Percentiles rank a stretch among this genome's conserved stretches.
These are phyloP conservation scores for Fusarium devonianum DNA, from an alignment of 2,329 filamentous ascomycete genomes.

Conservation along the genomic window DNA sequence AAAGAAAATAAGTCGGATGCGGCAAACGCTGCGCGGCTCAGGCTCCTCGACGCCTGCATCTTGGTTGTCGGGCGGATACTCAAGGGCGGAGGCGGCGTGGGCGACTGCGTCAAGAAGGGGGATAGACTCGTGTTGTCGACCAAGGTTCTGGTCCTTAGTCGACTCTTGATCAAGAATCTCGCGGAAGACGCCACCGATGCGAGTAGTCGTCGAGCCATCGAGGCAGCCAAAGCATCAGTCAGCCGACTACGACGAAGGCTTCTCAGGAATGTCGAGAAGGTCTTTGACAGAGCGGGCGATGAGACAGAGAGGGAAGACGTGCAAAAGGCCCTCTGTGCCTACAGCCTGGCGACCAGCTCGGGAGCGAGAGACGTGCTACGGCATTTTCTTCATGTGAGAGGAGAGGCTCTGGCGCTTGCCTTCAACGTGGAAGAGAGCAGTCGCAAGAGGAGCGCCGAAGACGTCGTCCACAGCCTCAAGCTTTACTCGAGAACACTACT, in stretches of 20 bases:
- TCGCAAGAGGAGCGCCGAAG: slow-evolving; percentile 49
- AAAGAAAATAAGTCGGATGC: slow-evolving; percentile 40
- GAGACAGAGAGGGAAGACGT: slow-evolving; percentile 59
- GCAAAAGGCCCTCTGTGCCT: slow-evolving; percentile 79
- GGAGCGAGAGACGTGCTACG: slow-evolving; percentile 79
- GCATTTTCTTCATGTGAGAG: slow-evolving; percentile 78
- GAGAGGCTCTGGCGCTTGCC: slow-evolving; percentile 69
- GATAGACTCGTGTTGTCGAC: slow-evolving; percentile 65
- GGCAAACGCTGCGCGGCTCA: slow-evolving; percentile 53
- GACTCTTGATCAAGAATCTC: slow-evolving; percentile 78
- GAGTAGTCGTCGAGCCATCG: slow-evolving; percentile 53
- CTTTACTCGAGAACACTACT: slow-evolving; percentile 80
- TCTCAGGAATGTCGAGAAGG: slow-evolving; percentile 71
- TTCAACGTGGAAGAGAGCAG: slow-evolving; percentile 61
- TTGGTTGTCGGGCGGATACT: slow-evolving; percentile 59
- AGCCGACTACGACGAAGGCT: slow-evolving; percentile 69
- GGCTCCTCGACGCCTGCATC: slow-evolving; percentile 60
- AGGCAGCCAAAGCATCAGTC: slow-evolving; percentile 70
- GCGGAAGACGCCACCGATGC: slow-evolving; percentile 54
- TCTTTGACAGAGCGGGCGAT: slow-evolving; percentile 69
- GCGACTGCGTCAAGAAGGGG: slow-evolving; percentile 49
- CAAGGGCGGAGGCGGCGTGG: slow-evolving; percentile 48
- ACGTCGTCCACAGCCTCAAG: slow-evolving; percentile 70
- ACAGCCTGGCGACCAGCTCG: slow-evolving; percentile 81
- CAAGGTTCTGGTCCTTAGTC: slow-evolving; percentile 78